Conservation (phyloP, 2,329 filamentous ascomycete genomes). For the Venturia carpophila region DNA sequence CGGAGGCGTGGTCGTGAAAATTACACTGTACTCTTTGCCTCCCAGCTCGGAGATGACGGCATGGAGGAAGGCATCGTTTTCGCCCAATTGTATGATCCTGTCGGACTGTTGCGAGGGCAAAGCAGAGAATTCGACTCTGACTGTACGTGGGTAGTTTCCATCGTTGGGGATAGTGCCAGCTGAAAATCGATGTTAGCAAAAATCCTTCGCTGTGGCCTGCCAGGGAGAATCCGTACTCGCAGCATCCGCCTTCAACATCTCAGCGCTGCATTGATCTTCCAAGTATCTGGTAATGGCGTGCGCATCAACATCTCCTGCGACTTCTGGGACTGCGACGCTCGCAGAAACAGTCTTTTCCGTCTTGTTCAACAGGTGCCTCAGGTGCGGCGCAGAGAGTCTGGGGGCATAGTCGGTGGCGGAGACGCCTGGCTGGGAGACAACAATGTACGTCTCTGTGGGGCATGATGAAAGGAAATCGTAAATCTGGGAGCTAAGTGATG, state of each 20-base stretch:
- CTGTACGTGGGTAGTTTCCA: constrained; percentile 35
- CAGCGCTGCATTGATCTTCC: constrained; percentile 41
- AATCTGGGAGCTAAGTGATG: constrained; percentile 37
- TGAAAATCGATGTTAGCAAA: constrained; percentile 21
- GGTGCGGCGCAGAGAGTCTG: constrained; percentile 45
- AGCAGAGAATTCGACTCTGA: constrained; percentile 39
- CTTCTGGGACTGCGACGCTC: constrained; percentile 46
- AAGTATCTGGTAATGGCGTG: constrained; percentile 37
- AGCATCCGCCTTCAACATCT: constrained; percentile 37
- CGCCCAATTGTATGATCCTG: constrained; percentile 34
- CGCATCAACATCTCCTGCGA: constrained; percentile 42
- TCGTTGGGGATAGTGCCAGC: constrained; percentile 34
- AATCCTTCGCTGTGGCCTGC: constrained; percentile 1
- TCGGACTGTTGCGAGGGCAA: constrained; percentile 26
- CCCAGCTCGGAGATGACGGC: constrained; percentile 41
- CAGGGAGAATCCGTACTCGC: constrained; percentile 25
- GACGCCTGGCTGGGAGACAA: constrained; percentile 70
- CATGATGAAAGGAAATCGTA: constrained; percentile 51
- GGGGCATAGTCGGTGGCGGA: constrained; percentile 59
- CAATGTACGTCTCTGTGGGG: constrained; percentile 66
- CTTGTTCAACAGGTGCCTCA: constrained; percentile 44
- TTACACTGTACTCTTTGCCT: constrained; percentile 58
- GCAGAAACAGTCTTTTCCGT: constrained; percentile 45
- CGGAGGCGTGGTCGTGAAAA: constrained; percentile 62
- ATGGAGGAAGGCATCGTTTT: constrained; percentile 41